phyloP scores from a whole-genome alignment of 495 filamentous ascomycete species.

The Neurospora sp. region DNA sequence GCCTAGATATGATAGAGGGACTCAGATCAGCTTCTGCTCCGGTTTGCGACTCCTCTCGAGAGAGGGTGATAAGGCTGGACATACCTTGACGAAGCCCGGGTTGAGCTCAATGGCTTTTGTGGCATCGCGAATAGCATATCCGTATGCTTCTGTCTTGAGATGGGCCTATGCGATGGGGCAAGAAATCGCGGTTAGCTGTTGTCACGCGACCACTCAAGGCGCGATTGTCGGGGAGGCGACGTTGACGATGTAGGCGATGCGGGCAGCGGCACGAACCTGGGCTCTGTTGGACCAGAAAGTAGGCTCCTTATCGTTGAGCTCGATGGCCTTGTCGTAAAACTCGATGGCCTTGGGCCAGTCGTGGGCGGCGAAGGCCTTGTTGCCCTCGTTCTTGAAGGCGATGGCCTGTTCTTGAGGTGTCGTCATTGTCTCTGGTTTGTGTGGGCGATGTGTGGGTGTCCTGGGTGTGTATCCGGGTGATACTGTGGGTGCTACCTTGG shows the following conservation, averaged over 20 bases:
- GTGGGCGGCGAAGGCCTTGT: constrained; percentile 79
- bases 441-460: neutral
- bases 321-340: constrained; percentile 84
- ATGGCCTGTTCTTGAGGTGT: constrained; percentile 49
- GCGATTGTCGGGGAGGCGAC: neutral
- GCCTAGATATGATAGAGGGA: constrained; percentile 44
- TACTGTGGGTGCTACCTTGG: constrained; percentile 7
- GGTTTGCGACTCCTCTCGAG: neutral
- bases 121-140: constrained; percentile 85
- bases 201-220: constrained; percentile 33
- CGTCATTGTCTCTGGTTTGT: constrained; percentile 15
- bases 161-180: constrained; percentile 50
- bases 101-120: constrained; percentile 91
- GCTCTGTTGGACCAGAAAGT: constrained; percentile 91
- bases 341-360: constrained; percentile 82
- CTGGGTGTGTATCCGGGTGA: neutral
- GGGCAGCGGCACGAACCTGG: constrained; percentile 50
- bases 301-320: constrained; percentile 70
- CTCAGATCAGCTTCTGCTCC: neutral
- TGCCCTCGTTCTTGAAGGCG: constrained; percentile 85
- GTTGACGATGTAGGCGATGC: neutral
- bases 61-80: neutral
- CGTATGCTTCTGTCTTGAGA: constrained; percentile 91
- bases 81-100: constrained; percentile 75
- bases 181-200: constrained; percentile 27